phyloP scores from a whole-genome alignment of 1,284 basidiomycete genomes.

The Ceratobasidium sp. region DNA sequence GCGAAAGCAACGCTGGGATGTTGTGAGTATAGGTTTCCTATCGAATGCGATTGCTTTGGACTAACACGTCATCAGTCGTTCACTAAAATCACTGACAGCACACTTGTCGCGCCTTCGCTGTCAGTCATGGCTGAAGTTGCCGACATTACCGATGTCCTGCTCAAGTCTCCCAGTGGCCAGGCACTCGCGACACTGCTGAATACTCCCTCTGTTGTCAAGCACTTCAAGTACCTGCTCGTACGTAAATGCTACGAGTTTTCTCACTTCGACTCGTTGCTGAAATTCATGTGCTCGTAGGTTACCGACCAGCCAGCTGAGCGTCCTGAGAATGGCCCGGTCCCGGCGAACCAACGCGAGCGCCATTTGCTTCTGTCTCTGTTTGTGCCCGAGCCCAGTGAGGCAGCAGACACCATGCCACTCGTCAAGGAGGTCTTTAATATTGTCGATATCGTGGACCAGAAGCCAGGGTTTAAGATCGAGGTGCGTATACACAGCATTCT shows the following conservation, averaged over 20 bases:
- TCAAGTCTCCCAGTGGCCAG: slow-evolving; percentile 71
- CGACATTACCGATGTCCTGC: slow-evolving; percentile 81
- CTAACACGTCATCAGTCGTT: slow-evolving; percentile 58
- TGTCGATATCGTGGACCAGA: slow-evolving; percentile 73
- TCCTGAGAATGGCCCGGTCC: slow-evolving; percentile 65
- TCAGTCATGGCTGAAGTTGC: slow-evolving; percentile 86
- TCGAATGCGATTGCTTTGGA: slow-evolving; percentile 1
- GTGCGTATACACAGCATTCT: slow-evolving; percentile 49
- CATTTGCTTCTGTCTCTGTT: slow-evolving; percentile 77
- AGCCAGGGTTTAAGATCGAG: slow-evolving; percentile 74
- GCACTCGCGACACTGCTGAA: slow-evolving; percentile 71
- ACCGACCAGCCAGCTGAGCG: slow-evolving; percentile 85
- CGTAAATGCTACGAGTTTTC: slow-evolving; percentile 50
- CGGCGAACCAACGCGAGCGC: slow-evolving; percentile 67
- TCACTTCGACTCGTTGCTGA: slow-evolving; percentile 15
- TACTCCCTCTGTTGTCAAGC: slow-evolving; percentile 73
- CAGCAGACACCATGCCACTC: slow-evolving; percentile 68
- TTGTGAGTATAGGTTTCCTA: slow-evolving; percentile 66
- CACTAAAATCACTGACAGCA: slow-evolving; percentile 79
- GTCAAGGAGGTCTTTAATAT: slow-evolving; percentile 78
- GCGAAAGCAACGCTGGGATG: slow-evolving; percentile 82
- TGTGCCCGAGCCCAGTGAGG: slow-evolving; percentile 66
- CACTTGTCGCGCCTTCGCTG: slow-evolving; percentile 68
- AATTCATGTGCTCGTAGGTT: slow-evolving; percentile 61
- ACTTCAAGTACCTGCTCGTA: slow-evolving; percentile 81